phyloP scores from a whole-genome alignment of 2,329 filamentous ascomycete species.

The Emergomyces orientalis region DNA sequence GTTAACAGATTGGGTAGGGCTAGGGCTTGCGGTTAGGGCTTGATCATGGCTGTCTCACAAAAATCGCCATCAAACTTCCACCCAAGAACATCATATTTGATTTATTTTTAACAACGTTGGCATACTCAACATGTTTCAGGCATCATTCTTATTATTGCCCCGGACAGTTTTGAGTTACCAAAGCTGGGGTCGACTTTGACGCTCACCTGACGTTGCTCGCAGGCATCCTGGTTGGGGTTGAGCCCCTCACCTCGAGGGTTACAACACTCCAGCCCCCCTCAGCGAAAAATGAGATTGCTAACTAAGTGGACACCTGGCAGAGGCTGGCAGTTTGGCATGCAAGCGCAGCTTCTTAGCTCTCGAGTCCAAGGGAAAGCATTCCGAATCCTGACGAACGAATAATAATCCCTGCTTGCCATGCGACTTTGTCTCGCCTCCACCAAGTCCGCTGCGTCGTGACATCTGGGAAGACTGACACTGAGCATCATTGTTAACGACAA shows the following conservation, averaged over 20 bases:
- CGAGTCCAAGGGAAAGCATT: neutral
- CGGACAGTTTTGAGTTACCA: neutral
- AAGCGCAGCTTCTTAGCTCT: neutral
- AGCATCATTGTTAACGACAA: neutral
- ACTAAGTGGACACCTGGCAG: neutral
- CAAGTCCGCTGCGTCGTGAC: neutral
- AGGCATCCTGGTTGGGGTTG: neutral
- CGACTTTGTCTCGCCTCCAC: neutral
- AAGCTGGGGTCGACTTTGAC: neutral
- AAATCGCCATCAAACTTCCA: neutral
- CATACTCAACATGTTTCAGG: neutral
- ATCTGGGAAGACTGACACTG: neutral
- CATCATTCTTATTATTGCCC: neutral
- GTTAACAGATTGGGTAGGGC: neutral
- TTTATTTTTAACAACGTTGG: neutral
- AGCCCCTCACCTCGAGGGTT: neutral
- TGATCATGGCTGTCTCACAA: neutral
- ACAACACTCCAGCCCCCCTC: too few relatives aligned
- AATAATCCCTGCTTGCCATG: constrained; percentile 6
- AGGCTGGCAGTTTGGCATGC: neutral
- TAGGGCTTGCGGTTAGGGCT: constrained; percentile 7
- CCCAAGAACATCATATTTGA: neutral
- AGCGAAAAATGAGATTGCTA: too few relatives aligned
- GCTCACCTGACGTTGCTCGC: neutral
- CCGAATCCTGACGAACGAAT: neutral